These are phyloP conservation scores for Blastocrithidia nonstop DNA, from an alignment of 208 protist genomes.

Conservation along the genomic window DNA sequence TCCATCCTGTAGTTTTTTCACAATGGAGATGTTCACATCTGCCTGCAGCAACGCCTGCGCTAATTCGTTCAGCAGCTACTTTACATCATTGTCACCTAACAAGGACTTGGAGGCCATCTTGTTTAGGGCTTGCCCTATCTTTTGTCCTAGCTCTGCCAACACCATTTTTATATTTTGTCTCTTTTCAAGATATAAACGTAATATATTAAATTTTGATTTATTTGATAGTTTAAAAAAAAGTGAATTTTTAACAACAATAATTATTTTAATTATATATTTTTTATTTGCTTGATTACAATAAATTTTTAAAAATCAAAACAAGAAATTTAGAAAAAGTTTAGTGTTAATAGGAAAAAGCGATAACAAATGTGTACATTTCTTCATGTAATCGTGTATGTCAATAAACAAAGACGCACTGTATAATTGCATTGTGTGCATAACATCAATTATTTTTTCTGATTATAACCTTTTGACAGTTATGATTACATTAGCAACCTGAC, in stretches of 20 bases:
- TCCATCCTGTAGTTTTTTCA: constrained; percentile 86
- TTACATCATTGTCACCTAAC: constrained; percentile 90
- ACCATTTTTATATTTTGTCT: constrained; percentile 63
- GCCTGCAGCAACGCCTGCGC: constrained; percentile 89
- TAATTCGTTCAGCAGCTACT: constrained; percentile 93
- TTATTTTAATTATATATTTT: background rate
- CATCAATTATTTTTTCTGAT: constrained; percentile 5
- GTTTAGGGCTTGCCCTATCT: constrained; percentile 87
- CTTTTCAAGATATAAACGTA: constrained; percentile 7
- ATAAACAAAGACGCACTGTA: background rate
- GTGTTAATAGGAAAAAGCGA: too few relatives aligned
- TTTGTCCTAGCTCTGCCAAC: constrained; percentile 84
- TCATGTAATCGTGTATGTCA: background rate
- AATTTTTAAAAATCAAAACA: background rate
- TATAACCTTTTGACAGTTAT: constrained; percentile 1
- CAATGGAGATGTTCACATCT: constrained; percentile 94
- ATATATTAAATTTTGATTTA: background rate
- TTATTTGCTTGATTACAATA: background rate
- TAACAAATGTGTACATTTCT: too few relatives aligned
- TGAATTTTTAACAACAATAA: background rate
- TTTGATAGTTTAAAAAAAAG: background rate
- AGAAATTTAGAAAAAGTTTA: too few relatives aligned
- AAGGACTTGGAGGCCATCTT: constrained; percentile 84
- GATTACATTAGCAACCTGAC: background rate
- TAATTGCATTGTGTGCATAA: background rate